Base-by-base conservation (phyloP, 2,329 filamentous ascomycete genomes). In the Aureobasidium sp. region DNA sequence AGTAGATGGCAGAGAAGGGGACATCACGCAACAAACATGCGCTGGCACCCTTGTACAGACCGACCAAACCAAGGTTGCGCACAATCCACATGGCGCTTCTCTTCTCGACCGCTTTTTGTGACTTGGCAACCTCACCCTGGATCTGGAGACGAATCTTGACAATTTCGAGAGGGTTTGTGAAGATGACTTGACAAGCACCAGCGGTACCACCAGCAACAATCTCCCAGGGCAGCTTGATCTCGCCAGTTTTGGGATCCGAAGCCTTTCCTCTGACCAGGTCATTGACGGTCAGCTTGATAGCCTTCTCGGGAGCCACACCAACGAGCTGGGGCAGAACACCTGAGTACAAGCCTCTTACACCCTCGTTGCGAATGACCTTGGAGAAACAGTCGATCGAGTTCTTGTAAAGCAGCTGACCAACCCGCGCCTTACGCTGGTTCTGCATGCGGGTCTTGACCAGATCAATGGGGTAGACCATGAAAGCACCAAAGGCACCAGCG, bases 381-480 rank as follows among this genome's bases (percentile, higher is more conserved):
- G 84, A 87, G 65, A 92, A 91, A 75, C 94, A 99, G 76, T 99
- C 94, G 66, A 96, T 78, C 51, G 93, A 97, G 81, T 99, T 99
- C 77, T 96, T 96, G 79, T 99, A 99, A 65, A 97, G 78, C 65
- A 89, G 82, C 75, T 96, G 88, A 62, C 94, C 94, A 0, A 92
- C 90, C 56, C 88, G 85, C 5, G 84, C 85, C 57, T 85, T 86
- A 67, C 94, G 86, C 80, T 99, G 94, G 79, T 99, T 99, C 77
- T 99, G 94, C 87, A 99, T 89, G 64, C 94, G 87, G 1, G 94
- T 99, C 84, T 99, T 99, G 75, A 99, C 94, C 65, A 99, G 79
- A 79, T 99, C 94, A 72, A 99, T 97, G 27, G 94, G 94, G 75
- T 99, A 99, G 60, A 99, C 94, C 91, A 99, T 97, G 75, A 99